Conservation (phyloP, 495 filamentous ascomycete genomes). For the Cenococcum geophilum region DNA sequence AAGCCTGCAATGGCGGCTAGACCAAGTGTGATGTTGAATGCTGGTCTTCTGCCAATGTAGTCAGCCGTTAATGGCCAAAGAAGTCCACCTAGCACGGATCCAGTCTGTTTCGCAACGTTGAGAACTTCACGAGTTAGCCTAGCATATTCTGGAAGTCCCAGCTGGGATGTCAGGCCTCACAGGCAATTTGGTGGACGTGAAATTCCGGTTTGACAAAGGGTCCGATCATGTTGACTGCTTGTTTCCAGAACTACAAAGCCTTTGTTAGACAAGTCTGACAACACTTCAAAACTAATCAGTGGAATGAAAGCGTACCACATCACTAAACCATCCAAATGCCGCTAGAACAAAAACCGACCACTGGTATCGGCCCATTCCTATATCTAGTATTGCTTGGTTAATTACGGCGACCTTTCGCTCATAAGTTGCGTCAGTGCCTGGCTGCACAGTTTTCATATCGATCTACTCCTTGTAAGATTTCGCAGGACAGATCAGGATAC, state of each 20-base stretch:
- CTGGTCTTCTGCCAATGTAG: not conserved
- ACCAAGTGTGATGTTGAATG: not conserved
- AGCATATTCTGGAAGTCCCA: not conserved
- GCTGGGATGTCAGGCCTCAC: not conserved
- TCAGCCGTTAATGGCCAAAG: not conserved
- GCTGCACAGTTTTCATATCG: not conserved
- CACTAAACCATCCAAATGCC: not conserved
- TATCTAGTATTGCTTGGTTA: not conserved
- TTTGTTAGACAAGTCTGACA: not conserved
- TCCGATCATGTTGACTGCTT: not conserved
- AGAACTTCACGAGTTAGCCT: not conserved
- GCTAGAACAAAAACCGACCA: not conserved
- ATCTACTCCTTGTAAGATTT: not conserved
- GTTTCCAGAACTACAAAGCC: not conserved
- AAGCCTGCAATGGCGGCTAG: not conserved
- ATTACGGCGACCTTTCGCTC: conserved; percentile 2
- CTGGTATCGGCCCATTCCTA: not conserved
- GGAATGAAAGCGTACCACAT: not conserved
- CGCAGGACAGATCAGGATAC: too few relatives aligned
- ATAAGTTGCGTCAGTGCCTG: not conserved
- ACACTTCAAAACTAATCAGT: not conserved
- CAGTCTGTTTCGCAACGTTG: not conserved
- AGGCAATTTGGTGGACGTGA: not conserved
- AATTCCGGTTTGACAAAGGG: not conserved
- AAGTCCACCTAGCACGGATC: not conserved